Evolutionary conservation across 83 land plant species (phyloP).

Genomic region (Isoetes engelmannii): DNA sequence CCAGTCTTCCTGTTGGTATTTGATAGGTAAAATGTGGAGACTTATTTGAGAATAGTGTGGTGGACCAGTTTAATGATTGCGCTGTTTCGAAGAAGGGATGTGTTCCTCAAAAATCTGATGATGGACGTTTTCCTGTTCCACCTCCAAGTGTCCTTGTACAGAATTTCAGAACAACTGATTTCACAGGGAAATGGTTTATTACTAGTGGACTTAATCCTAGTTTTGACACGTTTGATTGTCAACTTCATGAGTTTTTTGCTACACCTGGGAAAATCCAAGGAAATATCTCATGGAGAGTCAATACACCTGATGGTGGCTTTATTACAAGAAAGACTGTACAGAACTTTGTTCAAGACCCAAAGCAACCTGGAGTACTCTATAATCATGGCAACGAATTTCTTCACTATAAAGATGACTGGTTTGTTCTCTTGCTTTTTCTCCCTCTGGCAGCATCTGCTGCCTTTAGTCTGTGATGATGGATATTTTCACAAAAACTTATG

Average conservation of each 20-base stretch:
- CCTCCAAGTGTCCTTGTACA: slow-evolving; percentile 56
- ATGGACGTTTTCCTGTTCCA: slow-evolving; percentile 76
- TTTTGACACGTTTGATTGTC: slow-evolving; percentile 89
- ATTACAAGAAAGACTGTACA: slow-evolving; percentile 80
- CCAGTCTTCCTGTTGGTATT: neutral
- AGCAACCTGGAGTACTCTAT: slow-evolving; percentile 66
- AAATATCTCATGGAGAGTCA: slow-evolving; percentile 74
- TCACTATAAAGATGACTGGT: slow-evolving; percentile 98
- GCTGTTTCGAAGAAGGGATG: slow-evolving; percentile 91
- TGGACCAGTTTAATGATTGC: slow-evolving; percentile 91
- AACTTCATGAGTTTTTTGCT: slow-evolving; percentile 71
- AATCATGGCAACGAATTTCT: slow-evolving; percentile 93
- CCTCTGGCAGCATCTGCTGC: neutral
- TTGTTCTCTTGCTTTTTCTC: slow-evolving; percentile 1
- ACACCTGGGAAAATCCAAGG: slow-evolving; percentile 53
- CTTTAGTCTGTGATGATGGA: neutral
- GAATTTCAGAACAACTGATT: slow-evolving; percentile 62
- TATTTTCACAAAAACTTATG: neutral
- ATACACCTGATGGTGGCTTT: slow-evolving; percentile 87
- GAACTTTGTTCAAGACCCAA: slow-evolving; percentile 79
- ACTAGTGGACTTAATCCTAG: slow-evolving; percentile 78
- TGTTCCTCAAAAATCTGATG: slow-evolving; percentile 78
- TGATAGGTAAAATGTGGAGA: slow-evolving; percentile 91
- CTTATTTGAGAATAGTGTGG: slow-evolving; percentile 88
- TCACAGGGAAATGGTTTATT: slow-evolving; percentile 90